Conservation (phyloP, 2,329 filamentous ascomycete species). For the Exophiala spinifera region DNA sequence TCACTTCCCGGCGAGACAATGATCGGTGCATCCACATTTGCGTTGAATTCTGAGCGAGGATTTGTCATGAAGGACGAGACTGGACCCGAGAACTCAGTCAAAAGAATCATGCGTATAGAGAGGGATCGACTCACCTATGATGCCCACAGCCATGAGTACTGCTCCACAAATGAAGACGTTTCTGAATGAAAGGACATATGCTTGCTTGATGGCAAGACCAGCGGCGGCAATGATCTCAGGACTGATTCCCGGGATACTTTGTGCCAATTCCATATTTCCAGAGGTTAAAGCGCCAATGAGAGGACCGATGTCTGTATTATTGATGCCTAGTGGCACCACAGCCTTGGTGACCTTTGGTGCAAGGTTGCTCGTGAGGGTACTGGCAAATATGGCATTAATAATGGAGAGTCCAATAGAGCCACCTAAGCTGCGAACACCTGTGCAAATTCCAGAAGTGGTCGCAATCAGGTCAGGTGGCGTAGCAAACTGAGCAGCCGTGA, state of each 20-base stretch:
- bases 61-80: slow-evolving; percentile 8
- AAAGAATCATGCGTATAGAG: background rate
- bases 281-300: slow-evolving; percentile 12
- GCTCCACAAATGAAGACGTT: slow-evolving; percentile 10
- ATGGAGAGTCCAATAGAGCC: slow-evolving; percentile 17
- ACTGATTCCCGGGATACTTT: slow-evolving; percentile 5
- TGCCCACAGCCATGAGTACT: slow-evolving; percentile 8
- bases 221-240: slow-evolving; percentile 10
- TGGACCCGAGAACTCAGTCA: background rate
- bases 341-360: slow-evolving; percentile 8
- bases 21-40: slow-evolving; percentile 11
- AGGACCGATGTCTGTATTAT: background rate
- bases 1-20: slow-evolving; percentile 7
- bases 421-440: slow-evolving; percentile 13
- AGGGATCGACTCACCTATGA: slow-evolving; percentile 3
- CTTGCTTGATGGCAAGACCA: slow-evolving; percentile 7
- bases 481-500: slow-evolving; percentile 15
- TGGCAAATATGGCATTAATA: slow-evolving; percentile 8
- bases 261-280: background rate
- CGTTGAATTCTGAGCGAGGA: slow-evolving; percentile 12
- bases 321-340: slow-evolving; percentile 7
- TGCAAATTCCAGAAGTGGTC: slow-evolving; percentile 12
- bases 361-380: slow-evolving; percentile 3
- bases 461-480: slow-evolving; percentile 22
- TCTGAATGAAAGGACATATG: slow-evolving; percentile 7